Percentiles rank a stretch among this genome's conserved stretches.
Evolutionary conservation across 2,329 filamentous ascomycete species (phyloP).

Genomic region (Verticillium albo-atrum): DNA sequence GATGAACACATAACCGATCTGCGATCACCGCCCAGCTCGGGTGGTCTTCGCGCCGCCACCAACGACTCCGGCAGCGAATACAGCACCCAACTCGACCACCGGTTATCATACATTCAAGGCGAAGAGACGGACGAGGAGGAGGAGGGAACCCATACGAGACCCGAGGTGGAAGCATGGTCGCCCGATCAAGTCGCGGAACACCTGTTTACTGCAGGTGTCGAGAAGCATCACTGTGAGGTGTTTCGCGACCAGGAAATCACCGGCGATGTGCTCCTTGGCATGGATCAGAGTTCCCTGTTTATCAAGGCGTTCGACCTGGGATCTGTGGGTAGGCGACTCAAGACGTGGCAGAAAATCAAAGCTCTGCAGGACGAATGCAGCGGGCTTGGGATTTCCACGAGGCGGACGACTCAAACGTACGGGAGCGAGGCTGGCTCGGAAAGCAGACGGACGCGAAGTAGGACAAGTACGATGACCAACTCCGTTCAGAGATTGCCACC

Average conservation of each 20-base stretch:
- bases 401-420: constrained; percentile 52
- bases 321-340: constrained; percentile 80
- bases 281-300: constrained; percentile 93
- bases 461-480: constrained; percentile 54
- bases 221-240: constrained; percentile 86
- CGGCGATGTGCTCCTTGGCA: constrained; percentile 85
- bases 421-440: constrained; percentile 57
- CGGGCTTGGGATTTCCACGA: constrained; percentile 36
- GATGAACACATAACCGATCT: constrained; percentile 95
- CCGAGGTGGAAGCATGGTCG: constrained; percentile 76
- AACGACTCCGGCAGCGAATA: constrained; percentile 89
- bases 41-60: constrained; percentile 44
- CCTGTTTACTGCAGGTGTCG: constrained; percentile 78
- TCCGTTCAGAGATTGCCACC: constrained; percentile 35
- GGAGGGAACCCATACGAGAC: constrained; percentile 58
- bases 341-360: constrained; percentile 97
- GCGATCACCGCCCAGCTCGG: constrained; percentile 48
- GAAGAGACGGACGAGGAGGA: constrained; percentile 96
- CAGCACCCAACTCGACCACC: constrained; percentile 70
- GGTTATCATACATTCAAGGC: constrained; percentile 87
- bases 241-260: constrained; percentile 95
- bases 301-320: constrained; percentile 94
- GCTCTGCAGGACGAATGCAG: constrained; percentile 82
- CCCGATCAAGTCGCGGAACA: constrained; percentile 83
- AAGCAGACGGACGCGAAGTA: constrained; percentile 43